These are phyloP conservation scores for Chaetomium strumarium DNA, from an alignment of 2,329 filamentous ascomycete genomes.

Conservation along the genomic window DNA sequence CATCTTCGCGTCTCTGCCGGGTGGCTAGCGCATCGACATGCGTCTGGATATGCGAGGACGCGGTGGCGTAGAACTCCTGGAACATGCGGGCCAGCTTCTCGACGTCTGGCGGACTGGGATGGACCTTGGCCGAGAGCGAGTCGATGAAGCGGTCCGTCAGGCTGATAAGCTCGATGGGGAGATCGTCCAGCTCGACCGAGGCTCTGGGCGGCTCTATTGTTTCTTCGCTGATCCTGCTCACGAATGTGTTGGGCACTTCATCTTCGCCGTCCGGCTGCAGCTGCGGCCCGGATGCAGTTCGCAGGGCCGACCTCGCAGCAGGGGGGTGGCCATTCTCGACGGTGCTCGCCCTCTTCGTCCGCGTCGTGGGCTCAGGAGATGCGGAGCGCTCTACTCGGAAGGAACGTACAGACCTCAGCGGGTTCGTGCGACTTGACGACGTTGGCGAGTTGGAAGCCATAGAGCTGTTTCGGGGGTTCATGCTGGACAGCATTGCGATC, in stretches of 20 bases:
- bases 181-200: constrained; percentile 73
- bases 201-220: constrained; percentile 41
- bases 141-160: constrained; percentile 91
- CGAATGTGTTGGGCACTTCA: constrained; percentile 37
- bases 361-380: constrained; percentile 19
- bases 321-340: constrained; percentile 36
- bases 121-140: constrained; percentile 78
- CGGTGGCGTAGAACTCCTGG: constrained; percentile 85
- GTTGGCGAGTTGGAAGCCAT: constrained; percentile 27
- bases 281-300: constrained; percentile 16
- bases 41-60: constrained; percentile 75
- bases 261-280: neutral
- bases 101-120: constrained; percentile 75
- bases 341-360: constrained; percentile 43
- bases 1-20: constrained; percentile 61
- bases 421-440: constrained; percentile 22
- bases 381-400: constrained; percentile 22
- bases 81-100: constrained; percentile 81
- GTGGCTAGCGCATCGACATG: constrained; percentile 78
- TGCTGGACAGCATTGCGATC: constrained; percentile 27
- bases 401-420: constrained; percentile 28
- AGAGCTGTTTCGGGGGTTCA: constrained; percentile 24
- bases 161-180: constrained; percentile 89
- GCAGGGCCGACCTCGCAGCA: constrained; percentile 14
- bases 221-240: constrained; percentile 42